Evolutionary conservation across 2,329 filamentous ascomycete species (phyloP), one percentile per base, ranked within the genome.

Genomic region (Pseudogymnoascus sp.): DNA sequence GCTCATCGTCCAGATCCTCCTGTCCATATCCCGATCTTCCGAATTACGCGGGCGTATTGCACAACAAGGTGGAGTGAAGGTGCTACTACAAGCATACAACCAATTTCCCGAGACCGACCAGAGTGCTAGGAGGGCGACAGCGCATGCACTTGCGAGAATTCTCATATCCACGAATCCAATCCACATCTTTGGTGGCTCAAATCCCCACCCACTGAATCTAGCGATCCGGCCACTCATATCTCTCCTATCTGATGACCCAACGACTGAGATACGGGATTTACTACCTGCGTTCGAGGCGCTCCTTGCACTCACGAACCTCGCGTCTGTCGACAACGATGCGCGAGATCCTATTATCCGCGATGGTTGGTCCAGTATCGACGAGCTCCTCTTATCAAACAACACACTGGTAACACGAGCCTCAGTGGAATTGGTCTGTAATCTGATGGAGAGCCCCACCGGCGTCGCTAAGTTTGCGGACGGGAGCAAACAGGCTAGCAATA

Each of bases 241-340:
- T 19, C 88, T 98, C 63, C 82, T 98, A 14, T 78, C 83, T 0
- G 84, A 86, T 5, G 85, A 90, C 61, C 83, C 86, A 4, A 78
- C 79, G 1, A 79, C 81, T 2, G 84, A 87, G 54, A 84, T 85
- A 1, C 85, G 88, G 62, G 90, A 96, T 74, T 84, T 98, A 13
- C 83, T 99, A 0, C 92, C 95, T 0, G 87, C 90, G 0, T 99
- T 98, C 69, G 95, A 99, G 76, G 83, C 89, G 0, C 83, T 99
- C 7, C 89, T 98, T 75, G 93, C 95, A 0, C 83, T 99, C 37
- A 98, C 95, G 0, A 99, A 99, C 70, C 84, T 99, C 6, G 95
- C 93, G 0, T 96, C 91, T 0, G 84, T 88, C 11, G 88, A 93
- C 62, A 72, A 77, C 36, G 83, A 86, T 5, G 82, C 84, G 5